Evolutionary conservation across 768 basidiomycete species (phyloP), one percentile per base, ranked within the genome.

Genomic region (Mycena alexandri): DNA sequence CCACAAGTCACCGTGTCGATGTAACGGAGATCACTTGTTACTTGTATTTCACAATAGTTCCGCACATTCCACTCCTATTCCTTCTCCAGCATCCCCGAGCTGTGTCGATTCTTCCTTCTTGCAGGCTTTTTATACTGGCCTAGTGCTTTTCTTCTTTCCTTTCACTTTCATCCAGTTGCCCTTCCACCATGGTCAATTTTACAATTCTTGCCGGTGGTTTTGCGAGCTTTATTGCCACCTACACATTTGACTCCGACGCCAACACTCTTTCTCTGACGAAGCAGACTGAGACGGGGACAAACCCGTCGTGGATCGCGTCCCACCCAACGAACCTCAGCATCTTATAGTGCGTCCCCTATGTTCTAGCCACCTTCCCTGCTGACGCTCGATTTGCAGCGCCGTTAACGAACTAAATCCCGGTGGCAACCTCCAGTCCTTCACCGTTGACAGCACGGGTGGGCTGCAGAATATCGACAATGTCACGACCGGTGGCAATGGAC

Each of bases 221-320:
- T 72, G 77, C 82, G 24, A 74, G 79, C 29, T 82, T 85, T 60
- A 78, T 86, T 48, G 83, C 84, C 44, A 80, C 80, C 25, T 84
- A 85, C 67, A 62, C 81, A 22, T 90, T 90, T 75, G 81, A 89
- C 71, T 81, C 86, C 7, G 80, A 85, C 42, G 75, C 84, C n/a
- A 73, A 77, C 33, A 78, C 81, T 11, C 77, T 91, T 52, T 78
- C 83, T 13, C 79, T 87, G 55, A 69, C 83, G 36, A 76, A 82
- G 63, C 80, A 85, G 71, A 81, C 78, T 6, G 80, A 81, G 12
- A 84, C 85, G 0, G 86, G 85, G 1, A 73, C 70, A 6, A 88
- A 85, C 71, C 82, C 86, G 1, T 87, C 88, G 0, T 90, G 89
- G 89, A 87, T 91, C 36, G 80, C 79, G 0, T 82, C 80, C 17